A percentile compares a stretch with the other conserved stretches of the same genome.
These are phyloP conservation scores for Ascochyta rabiei DNA, from an alignment of 2,329 filamentous ascomycete species.

Conservation along the genomic window DNA sequence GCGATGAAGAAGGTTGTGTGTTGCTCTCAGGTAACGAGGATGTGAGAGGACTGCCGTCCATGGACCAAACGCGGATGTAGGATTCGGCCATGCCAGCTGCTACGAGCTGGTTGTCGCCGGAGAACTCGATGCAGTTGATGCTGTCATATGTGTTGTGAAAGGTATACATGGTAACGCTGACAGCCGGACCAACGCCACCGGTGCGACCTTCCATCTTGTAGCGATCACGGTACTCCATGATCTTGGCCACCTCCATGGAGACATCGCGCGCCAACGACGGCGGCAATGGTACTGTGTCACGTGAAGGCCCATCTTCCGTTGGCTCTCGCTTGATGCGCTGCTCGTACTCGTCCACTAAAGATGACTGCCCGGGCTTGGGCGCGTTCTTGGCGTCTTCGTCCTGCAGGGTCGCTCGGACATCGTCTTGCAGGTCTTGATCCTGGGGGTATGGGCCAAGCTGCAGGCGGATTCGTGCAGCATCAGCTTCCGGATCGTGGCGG, in stretches of 20 bases:
- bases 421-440: constrained; percentile 80
- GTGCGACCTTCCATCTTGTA: constrained; percentile 86
- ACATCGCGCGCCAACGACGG: constrained; percentile 89
- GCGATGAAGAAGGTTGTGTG: constrained; percentile 70
- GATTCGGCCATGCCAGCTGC: constrained; percentile 91
- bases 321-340: constrained; percentile 88
- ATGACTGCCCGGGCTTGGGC: constrained; percentile 71
- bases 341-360: constrained; percentile 86
- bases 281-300: constrained; percentile 82
- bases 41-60: constrained; percentile 81
- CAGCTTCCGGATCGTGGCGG: constrained; percentile 63
- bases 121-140: constrained; percentile 94
- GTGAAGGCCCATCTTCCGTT: constrained; percentile 78
- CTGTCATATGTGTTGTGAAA: constrained; percentile 97
- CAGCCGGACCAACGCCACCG: constrained; percentile 78
- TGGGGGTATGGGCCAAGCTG: constrained; percentile 82
- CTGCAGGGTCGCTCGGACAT: constrained; percentile 84
- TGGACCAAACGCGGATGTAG: constrained; percentile 92
- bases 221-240: constrained; percentile 89
- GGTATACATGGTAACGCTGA: constrained; percentile 96
- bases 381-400: constrained; percentile 83
- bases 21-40: constrained; percentile 62
- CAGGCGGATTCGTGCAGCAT: constrained; percentile 60
- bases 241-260: constrained; percentile 89
- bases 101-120: constrained; percentile 84